Evolutionary conservation across 176 grass and related monocot genomes (phyloP).

Genomic region (Melocanna baccifera): DNA sequence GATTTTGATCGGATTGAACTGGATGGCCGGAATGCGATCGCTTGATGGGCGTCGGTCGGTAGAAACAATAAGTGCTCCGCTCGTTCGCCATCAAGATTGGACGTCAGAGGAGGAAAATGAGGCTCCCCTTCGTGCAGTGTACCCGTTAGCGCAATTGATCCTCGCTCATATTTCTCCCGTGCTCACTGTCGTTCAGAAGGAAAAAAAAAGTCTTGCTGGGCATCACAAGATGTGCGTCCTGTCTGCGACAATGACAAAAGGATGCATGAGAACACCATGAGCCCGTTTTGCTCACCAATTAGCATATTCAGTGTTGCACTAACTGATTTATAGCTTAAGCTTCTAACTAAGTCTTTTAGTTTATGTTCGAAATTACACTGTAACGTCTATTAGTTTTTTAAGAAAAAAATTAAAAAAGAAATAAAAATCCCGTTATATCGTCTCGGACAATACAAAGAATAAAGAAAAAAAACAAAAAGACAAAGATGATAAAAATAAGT

Average conservation of each 20-base stretch:
- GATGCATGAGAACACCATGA: background rate
- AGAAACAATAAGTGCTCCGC: background rate
- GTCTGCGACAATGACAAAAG: background rate
- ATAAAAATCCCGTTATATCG: too few species aligned
- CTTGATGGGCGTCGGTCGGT: background rate
- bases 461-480: too few species aligned
- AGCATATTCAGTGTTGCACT: too few species aligned
- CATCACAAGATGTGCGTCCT: background rate
- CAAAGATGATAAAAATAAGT: too few species aligned
- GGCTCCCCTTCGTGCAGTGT: background rate
- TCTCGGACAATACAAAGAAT: too few species aligned
- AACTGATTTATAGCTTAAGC: too few species aligned
- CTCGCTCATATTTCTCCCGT: background rate
- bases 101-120: constrained; percentile 3
- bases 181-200: background rate
- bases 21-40: background rate
- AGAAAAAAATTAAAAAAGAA: too few species aligned
- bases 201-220: background rate
- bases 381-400: too few species aligned
- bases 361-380: too few species aligned
- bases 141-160: background rate
- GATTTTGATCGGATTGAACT: background rate
- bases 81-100: constrained; percentile 6
- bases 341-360: too few species aligned
- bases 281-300: background rate